Conservation (phyloP, 768 basidiomycete species). For the Termitomyces sp. region DNA sequence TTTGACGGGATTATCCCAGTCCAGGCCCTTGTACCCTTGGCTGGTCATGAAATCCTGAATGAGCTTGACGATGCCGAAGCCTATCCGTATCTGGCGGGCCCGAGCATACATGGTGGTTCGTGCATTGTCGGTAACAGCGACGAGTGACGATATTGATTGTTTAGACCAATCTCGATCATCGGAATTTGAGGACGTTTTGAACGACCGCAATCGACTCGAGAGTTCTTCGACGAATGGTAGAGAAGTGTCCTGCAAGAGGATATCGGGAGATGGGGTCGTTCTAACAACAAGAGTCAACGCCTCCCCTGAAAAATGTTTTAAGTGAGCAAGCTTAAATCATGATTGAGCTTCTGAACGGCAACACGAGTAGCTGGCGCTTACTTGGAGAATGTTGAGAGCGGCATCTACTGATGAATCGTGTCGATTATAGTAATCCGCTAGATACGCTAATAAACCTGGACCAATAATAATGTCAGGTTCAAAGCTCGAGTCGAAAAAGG, state of each 20-base stretch:
- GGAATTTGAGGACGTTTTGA: background rate
- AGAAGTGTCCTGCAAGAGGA: constrained; percentile 20
- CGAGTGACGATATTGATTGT: constrained; percentile 27
- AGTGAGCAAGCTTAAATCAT: constrained; percentile 48
- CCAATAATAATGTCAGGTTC: constrained; percentile 64
- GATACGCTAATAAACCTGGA: constrained; percentile 50
- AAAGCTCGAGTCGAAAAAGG: constrained; percentile 63
- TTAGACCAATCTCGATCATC: constrained; percentile 23
- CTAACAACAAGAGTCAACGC: constrained; percentile 48
- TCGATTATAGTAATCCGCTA: constrained; percentile 57
- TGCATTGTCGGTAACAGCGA: constrained; percentile 34
- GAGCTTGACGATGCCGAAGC: constrained; percentile 26
- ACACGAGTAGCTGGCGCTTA: constrained; percentile 24
- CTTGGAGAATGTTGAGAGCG: constrained; percentile 61
- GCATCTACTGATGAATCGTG: constrained; percentile 58
- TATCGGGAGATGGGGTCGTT: constrained; percentile 23
- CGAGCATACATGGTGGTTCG: constrained; percentile 33
- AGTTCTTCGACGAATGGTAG: constrained; percentile 34
- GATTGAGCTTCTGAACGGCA: background rate
- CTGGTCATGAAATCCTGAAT: constrained; percentile 43
- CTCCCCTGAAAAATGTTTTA: constrained; percentile 68
- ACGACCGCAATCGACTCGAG: constrained; percentile 32
- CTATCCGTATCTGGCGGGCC: constrained; percentile 18
- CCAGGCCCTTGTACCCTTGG: constrained; percentile 41
- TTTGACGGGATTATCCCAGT: constrained; percentile 26